Base-by-base conservation (phyloP, 2,329 filamentous ascomycete genomes). In the Ambrosiella xylebori region DNA sequence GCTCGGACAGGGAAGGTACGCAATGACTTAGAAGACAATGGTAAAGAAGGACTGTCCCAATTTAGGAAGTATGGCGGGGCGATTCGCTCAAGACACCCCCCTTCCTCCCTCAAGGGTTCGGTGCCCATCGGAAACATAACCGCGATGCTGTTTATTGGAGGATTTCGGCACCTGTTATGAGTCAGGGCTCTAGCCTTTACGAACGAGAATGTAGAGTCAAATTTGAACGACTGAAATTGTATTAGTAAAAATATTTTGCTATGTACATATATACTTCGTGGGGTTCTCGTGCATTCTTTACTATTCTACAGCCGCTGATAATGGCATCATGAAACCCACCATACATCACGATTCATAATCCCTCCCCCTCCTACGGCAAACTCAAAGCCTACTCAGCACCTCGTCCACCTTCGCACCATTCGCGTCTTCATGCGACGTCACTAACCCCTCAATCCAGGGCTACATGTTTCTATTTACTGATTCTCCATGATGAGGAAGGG, bases 1-100 rank as follows among this genome's bases (percentile, higher is more conserved):
- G 27, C 19, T 51, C 47, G 47, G 47, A 51, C 47, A 51, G 17
- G 47, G 47, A 51, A 51, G 47, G 47, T 51, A 51, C 19, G 47
- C 27, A 51, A 35, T 51, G 8, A 15, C 9, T 19, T 51, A 11
- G 27, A 11, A 19, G 15, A 5, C 19, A 19, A 51, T 51, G 19
- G 19, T 11, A 51, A 51, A 51, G 47, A 51, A n/a, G 47, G 17
- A 27, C 8, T 51, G 15, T 51, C 15, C 19, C 9, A 35, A 36
- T 51, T 51, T 11, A 35, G 47, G 12, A 19, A 35, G 47, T 11
- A 51, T 9, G 11, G 39, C 27, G 27, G 27, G 27, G 27, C 27
- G 27, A 27, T 27, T 27, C 27, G 27, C 27, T 27, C 27, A 27
- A 41, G 11, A 41, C 39, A 12, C n/a, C 6, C 39, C 3, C n/a